Conservation (phyloP, 1,284 basidiomycete genomes). For the Trametes polyzona region DNA sequence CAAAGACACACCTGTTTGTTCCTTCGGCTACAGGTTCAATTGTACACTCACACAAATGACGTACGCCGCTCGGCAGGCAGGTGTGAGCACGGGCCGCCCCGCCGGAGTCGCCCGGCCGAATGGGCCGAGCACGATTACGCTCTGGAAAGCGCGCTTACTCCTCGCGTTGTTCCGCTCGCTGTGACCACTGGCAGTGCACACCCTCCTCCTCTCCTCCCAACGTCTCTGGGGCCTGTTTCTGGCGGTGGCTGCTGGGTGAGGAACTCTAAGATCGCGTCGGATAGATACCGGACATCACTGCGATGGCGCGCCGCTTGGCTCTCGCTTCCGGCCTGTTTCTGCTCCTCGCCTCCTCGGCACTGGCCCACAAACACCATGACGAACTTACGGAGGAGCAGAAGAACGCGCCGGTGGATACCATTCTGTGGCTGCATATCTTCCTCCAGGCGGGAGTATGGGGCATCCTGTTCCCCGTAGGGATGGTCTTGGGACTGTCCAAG, state of each 20-base stretch:
- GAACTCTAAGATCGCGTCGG: neutral
- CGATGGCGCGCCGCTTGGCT: conserved; percentile 15
- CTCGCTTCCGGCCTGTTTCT: conserved; percentile 19
- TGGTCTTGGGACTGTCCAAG: conserved; percentile 82
- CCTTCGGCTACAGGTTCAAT: too few species aligned
- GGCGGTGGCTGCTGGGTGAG: neutral
- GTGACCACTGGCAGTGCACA: neutral
- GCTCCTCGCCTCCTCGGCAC: conserved; percentile 13
- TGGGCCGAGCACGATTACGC: neutral
- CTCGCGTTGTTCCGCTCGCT: neutral
- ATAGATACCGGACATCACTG: too few species aligned
- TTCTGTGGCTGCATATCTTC: conserved; percentile 81
- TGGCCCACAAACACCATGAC: conserved; percentile 66
- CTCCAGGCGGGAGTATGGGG: conserved; percentile 82
- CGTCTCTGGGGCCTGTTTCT: too few species aligned
- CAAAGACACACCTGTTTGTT: too few species aligned
- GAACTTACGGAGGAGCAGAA: conserved; percentile 64
- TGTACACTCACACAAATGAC: too few species aligned
- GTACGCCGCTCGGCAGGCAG: too few species aligned
- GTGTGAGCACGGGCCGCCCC: too few species aligned
- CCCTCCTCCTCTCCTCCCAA: neutral
- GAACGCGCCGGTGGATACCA: conserved; percentile 72
- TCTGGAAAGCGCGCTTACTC: neutral
- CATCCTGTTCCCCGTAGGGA: conserved; percentile 82
- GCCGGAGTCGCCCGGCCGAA: neutral